Evolutionary conservation across 2,329 filamentous ascomycete species (phyloP).

Genomic region (Penicillium italicum): DNA sequence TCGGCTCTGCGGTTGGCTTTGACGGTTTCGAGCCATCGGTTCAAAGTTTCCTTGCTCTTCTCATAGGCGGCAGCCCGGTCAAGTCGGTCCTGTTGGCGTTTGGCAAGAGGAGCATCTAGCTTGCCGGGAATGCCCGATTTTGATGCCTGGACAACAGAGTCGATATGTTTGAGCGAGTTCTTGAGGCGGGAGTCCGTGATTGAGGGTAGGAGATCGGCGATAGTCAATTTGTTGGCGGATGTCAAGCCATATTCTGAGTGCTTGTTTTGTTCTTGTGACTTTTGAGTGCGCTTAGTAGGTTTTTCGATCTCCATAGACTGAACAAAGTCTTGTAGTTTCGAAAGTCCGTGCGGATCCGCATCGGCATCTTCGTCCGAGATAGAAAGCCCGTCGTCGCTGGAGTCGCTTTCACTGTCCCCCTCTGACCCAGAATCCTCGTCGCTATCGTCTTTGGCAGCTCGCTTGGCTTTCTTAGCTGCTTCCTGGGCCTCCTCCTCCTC

Average conservation of each 20-base stretch:
- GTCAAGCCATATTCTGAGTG: slow-evolving; percentile 58
- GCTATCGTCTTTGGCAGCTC: slow-evolving; percentile 32
- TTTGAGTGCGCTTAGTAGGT: slow-evolving; percentile 31
- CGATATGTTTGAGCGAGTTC: slow-evolving; percentile 72
- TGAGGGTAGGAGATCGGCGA: slow-evolving; percentile 70
- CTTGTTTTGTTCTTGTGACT: slow-evolving; percentile 58
- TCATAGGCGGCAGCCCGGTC: slow-evolving; percentile 80
- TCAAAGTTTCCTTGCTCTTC: slow-evolving; percentile 85
- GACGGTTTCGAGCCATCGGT: slow-evolving; percentile 91
- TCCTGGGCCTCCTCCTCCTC: slow-evolving; percentile 42
- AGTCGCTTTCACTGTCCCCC: slow-evolving; percentile 44
- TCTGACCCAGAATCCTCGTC: slow-evolving; percentile 42
- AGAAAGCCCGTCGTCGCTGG: slow-evolving; percentile 39
- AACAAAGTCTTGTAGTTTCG: slow-evolving; percentile 66
- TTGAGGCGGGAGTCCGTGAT: slow-evolving; percentile 72
- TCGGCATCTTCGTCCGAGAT: slow-evolving; percentile 50
- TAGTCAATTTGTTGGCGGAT: slow-evolving; percentile 64
- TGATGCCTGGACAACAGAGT: slow-evolving; percentile 44
- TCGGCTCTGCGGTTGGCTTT: slow-evolving; percentile 90
- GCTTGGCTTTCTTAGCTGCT: slow-evolving; percentile 28
- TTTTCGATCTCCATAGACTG: slow-evolving; percentile 56
- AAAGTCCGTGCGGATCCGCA: slow-evolving; percentile 51
- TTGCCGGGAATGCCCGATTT: slow-evolving; percentile 62
- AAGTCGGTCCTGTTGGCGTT: slow-evolving; percentile 79
- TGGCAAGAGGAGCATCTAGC: slow-evolving; percentile 76